phyloP scores from a whole-genome alignment of 2,329 filamentous ascomycete species.

The Coniella lustricola region DNA sequence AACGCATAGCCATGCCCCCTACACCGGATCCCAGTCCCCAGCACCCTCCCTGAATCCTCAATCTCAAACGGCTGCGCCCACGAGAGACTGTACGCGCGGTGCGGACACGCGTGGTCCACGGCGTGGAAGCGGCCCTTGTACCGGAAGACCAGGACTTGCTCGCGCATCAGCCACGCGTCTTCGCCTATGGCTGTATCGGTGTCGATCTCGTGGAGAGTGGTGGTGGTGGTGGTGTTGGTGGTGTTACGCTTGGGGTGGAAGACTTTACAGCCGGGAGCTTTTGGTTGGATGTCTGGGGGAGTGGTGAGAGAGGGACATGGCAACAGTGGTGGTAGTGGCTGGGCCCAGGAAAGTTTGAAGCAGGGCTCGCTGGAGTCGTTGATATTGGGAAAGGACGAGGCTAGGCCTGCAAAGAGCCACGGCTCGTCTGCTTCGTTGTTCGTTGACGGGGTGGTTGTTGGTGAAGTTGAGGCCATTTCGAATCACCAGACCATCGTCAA shows the following conservation, averaged over 20 bases:
- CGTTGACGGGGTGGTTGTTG: not conserved
- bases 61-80: constrained; percentile 13
- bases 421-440: not conserved
- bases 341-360: constrained; percentile 14
- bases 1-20: constrained; percentile 12
- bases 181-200: constrained; percentile 9
- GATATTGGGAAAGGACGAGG: constrained; percentile 13
- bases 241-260: constrained; percentile 4
- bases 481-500: not conserved
- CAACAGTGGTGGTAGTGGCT: constrained; percentile 1
- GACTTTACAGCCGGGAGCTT: constrained; percentile 9
- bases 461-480: not conserved
- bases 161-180: constrained; percentile 12
- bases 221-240: too few relatives aligned
- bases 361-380: constrained; percentile 12
- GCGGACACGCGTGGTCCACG: constrained; percentile 14
- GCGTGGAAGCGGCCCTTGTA: constrained; percentile 14
- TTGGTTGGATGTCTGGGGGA: too few relatives aligned
- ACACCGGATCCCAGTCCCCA: constrained; percentile 8
- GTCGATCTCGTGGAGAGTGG: constrained; percentile 9
- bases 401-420: constrained; percentile 12
- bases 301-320: not conserved
- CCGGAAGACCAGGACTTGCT: constrained; percentile 14
- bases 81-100: constrained; percentile 10
- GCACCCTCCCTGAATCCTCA: constrained; percentile 6